phyloP scores from a whole-genome alignment of 345 rosid species.

The Salix exigua region DNA sequence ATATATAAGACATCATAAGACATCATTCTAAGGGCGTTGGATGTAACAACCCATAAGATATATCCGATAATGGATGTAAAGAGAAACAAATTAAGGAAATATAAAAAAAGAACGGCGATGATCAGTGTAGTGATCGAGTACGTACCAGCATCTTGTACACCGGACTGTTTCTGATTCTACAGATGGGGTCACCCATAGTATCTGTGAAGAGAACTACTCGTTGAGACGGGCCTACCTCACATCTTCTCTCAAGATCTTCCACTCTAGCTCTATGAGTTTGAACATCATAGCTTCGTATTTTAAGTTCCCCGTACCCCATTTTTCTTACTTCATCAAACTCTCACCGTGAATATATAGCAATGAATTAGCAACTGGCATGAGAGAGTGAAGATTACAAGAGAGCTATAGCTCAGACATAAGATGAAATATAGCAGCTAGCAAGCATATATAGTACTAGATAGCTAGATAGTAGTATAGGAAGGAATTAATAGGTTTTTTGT shows the following conservation, averaged over 20 bases:
- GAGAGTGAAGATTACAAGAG: neutral
- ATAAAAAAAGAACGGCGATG: neutral
- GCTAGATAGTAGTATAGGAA: neutral
- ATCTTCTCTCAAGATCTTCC: slow-evolving; percentile 55
- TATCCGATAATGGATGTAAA: neutral
- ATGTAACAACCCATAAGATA: neutral
- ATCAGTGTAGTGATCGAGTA: neutral
- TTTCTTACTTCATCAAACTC: neutral
- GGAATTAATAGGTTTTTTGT: neutral
- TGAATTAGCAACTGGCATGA: neutral
- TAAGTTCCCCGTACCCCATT: slow-evolving; percentile 30
- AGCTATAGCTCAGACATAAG: neutral
- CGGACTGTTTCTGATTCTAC: slow-evolving; percentile 74
- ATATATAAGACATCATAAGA: neutral
- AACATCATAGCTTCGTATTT: slow-evolving; percentile 55
- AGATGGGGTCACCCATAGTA: slow-evolving; percentile 80
- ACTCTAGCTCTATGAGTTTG: slow-evolving; percentile 47
- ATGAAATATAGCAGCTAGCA: neutral
- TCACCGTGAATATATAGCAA: slow-evolving; percentile 1
- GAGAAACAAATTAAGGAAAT: neutral
- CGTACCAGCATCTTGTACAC: slow-evolving; percentile 67
- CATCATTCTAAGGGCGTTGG: neutral
- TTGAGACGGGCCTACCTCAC: slow-evolving; percentile 65
- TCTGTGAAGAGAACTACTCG: slow-evolving; percentile 61
- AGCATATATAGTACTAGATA: neutral